These are phyloP conservation scores for Tribonema minus DNA, from an alignment of 108 stramenopile genomes.

Conservation along the genomic window DNA sequence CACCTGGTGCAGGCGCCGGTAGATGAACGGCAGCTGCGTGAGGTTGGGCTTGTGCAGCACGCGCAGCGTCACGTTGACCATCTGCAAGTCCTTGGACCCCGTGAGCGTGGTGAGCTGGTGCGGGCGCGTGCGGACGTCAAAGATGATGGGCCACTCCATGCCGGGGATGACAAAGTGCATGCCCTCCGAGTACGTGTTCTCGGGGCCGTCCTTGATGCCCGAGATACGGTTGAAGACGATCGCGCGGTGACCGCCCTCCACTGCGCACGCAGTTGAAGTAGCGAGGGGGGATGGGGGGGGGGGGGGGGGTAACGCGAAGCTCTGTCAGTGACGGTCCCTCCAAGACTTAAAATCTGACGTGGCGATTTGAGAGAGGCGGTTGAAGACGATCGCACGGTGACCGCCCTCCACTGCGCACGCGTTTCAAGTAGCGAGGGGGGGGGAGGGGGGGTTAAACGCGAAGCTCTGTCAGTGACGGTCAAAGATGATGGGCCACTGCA, in stretches of 20 bases:
- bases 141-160: conserved; percentile 93
- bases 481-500: conserved; percentile 88
- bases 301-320: neutral
- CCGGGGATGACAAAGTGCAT: conserved; percentile 93
- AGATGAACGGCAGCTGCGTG: conserved; percentile 82
- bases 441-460: neutral
- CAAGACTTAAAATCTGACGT: too few species aligned
- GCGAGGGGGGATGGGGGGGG: too few species aligned
- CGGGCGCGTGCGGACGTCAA: conserved; percentile 92
- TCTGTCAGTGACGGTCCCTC: neutral
- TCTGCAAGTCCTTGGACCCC: conserved; percentile 94
- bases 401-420: conserved; percentile 82
- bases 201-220: conserved; percentile 92
- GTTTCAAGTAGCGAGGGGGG: neutral
- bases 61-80: conserved; percentile 98
- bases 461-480: too few species aligned
- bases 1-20: conserved; percentile 73
- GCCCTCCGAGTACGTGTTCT: conserved; percentile 80
- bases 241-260: conserved; percentile 94
- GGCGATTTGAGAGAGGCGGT: conserved; percentile 59
- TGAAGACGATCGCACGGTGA: conserved; percentile 93
- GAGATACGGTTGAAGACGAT: conserved; percentile 88
- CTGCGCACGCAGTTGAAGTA: conserved; percentile 61
- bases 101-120: conserved; percentile 88
- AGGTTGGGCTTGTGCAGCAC: conserved; percentile 92